Percentiles rank a stretch among this genome's conserved stretches.
Conservation (phyloP, 2,329 filamentous ascomycete genomes). For the Hawksworthiomyces lignivorus region DNA sequence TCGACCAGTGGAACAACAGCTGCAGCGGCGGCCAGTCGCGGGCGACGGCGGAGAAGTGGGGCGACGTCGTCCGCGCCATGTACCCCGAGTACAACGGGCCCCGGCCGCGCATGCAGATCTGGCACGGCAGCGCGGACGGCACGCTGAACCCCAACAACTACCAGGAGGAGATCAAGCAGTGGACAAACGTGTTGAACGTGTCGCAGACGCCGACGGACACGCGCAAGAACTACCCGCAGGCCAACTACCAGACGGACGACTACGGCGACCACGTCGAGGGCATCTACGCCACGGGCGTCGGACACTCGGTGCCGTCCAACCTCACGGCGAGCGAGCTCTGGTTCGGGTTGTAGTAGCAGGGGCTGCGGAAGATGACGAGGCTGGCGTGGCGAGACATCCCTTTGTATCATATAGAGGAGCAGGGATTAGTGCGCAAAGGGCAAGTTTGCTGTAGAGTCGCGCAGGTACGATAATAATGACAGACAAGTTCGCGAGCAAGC, state of each 20-base stretch:
- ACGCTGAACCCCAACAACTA: constrained; percentile 47
- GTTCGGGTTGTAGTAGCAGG: constrained; percentile 24
- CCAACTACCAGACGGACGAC: constrained; percentile 30
- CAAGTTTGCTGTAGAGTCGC: too few species aligned
- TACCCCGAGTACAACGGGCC: constrained; percentile 31
- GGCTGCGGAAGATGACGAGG: constrained; percentile 1
- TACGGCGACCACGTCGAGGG: constrained; percentile 30
- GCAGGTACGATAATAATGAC: too few species aligned
- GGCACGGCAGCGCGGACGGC: constrained; percentile 45
- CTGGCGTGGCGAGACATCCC: not conserved
- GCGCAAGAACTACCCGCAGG: constrained; percentile 26
- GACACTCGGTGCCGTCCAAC: constrained; percentile 20
- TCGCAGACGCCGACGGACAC: constrained; percentile 23
- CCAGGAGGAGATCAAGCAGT: constrained; percentile 48
- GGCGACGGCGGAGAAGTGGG: constrained; percentile 39
- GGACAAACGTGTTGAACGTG: constrained; percentile 43
- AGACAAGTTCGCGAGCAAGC: too few species aligned
- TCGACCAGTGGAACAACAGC: constrained; percentile 42
- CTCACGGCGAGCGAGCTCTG: constrained; percentile 23
- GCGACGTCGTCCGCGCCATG: constrained; percentile 34
- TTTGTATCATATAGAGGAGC: too few species aligned
- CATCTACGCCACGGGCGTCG: constrained; percentile 23
- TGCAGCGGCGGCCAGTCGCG: constrained; percentile 38
- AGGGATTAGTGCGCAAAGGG: too few species aligned
- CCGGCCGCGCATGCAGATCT: constrained; percentile 51